Evolutionary conservation across 2,329 filamentous ascomycete species (phyloP).

Genomic region (Cladophialophora psammophila): DNA sequence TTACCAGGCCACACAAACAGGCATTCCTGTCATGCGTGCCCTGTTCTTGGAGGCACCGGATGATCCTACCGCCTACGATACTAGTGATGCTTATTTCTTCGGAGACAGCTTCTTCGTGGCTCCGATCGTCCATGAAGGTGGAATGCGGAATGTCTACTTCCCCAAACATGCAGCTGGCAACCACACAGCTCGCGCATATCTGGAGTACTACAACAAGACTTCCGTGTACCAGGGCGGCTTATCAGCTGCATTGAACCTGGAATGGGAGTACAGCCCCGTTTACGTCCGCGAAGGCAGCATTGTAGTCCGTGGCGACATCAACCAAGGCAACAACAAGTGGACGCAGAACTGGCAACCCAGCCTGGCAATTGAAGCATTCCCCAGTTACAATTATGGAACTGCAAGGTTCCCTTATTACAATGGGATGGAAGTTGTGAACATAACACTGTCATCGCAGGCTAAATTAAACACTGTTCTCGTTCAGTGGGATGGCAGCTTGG

Average conservation of each 20-base stretch:
- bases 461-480: slow-evolving; percentile 6
- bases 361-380: slow-evolving; percentile 10
- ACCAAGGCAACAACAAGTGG: slow-evolving; percentile 21
- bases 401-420: slow-evolving; percentile 16
- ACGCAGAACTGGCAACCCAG: slow-evolving; percentile 16
- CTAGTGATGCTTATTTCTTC: slow-evolving; percentile 13
- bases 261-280: slow-evolving; percentile 14
- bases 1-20: slow-evolving; percentile 11
- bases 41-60: slow-evolving; percentile 10
- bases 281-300: slow-evolving; percentile 12
- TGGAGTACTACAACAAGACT: slow-evolving; percentile 17
- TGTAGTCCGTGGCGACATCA: slow-evolving; percentile 13
- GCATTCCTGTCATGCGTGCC: slow-evolving; percentile 13
- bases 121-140: slow-evolving; percentile 11
- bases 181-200: slow-evolving; percentile 7
- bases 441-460: slow-evolving; percentile 8
- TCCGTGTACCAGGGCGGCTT: slow-evolving; percentile 7
- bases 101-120: slow-evolving; percentile 14
- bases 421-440: slow-evolving; percentile 12
- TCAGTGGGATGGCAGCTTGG: slow-evolving; percentile 12
- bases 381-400: slow-evolving; percentile 9
- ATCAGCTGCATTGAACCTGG: neutral
- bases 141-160: slow-evolving; percentile 8
- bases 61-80: neutral
- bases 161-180: neutral